Evolutionary conservation across 352 stramenopile species (phyloP).

Genomic region (Globisporangium alternatum): DNA sequence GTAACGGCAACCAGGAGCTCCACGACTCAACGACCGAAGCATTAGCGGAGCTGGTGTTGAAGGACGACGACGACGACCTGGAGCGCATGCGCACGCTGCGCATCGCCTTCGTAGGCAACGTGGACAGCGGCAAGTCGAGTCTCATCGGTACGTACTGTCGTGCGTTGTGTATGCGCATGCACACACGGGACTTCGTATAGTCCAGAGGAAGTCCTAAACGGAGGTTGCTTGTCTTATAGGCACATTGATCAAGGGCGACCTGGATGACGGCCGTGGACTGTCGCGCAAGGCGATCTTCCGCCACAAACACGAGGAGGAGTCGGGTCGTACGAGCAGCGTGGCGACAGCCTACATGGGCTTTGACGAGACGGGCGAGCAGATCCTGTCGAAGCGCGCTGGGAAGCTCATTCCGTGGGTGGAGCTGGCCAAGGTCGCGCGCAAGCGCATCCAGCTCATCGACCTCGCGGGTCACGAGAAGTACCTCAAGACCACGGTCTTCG

Average conservation of each 20-base stretch:
- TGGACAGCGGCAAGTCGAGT: slow-evolving; percentile 93
- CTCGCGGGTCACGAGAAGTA: slow-evolving; percentile 97
- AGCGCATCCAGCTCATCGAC: slow-evolving; percentile 87
- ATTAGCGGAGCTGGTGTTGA: background rate
- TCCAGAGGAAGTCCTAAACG: background rate
- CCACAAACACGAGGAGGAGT: slow-evolving; percentile 84
- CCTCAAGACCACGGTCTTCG: slow-evolving; percentile 99
- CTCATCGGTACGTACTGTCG: slow-evolving; percentile 56
- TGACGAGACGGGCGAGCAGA: slow-evolving; percentile 67
- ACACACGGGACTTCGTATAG: background rate
- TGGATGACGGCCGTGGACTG: slow-evolving; percentile 95
- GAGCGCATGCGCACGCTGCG: slow-evolving; percentile 72
- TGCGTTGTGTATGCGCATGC: background rate
- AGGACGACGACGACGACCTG: slow-evolving; percentile 22
- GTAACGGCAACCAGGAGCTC: slow-evolving; percentile 8
- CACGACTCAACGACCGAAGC: slow-evolving; percentile 6
- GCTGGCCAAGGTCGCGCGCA: slow-evolving; percentile 72
- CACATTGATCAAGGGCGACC: slow-evolving; percentile 92
- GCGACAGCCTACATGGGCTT: slow-evolving; percentile 85
- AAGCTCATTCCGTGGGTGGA: slow-evolving; percentile 82
- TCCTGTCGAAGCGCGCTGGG: slow-evolving; percentile 67
- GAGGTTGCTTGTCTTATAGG: slow-evolving; percentile 20
- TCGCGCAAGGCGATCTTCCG: slow-evolving; percentile 83
- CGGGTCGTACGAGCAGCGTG: slow-evolving; percentile 80
- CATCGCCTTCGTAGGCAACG: slow-evolving; percentile 90